phyloP scores from a whole-genome alignment of 345 rosid genomes.

The Jatropha curcas region DNA sequence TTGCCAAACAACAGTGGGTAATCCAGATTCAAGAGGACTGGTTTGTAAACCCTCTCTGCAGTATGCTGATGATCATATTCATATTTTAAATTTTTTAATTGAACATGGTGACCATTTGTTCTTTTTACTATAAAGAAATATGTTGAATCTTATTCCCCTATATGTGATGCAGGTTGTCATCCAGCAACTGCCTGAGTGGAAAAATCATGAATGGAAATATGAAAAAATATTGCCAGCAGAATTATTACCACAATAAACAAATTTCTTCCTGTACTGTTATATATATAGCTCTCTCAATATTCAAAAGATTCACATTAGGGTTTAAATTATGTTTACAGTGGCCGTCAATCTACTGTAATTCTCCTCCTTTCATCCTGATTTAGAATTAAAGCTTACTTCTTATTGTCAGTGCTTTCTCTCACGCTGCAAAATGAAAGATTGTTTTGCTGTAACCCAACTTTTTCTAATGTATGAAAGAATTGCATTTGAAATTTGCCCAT shows the following conservation, averaged over 20 bases:
- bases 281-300: neutral
- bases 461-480: neutral
- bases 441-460: too few relatives aligned
- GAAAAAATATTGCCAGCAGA: slow-evolving; percentile 27
- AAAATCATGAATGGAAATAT: slow-evolving; percentile 82
- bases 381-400: too few relatives aligned
- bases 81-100: neutral
- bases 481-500: neutral
- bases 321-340: too few relatives aligned
- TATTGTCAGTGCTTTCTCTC: too few relatives aligned
- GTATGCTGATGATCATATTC: neutral
- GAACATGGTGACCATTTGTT: neutral
- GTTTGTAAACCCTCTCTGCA: slow-evolving; percentile 42
- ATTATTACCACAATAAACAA: neutral
- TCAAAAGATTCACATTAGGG: too few relatives aligned
- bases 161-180: slow-evolving; percentile 61
- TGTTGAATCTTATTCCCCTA: too few relatives aligned
- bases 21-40: slow-evolving; percentile 73
- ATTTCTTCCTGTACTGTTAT: neutral
- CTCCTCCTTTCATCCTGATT: too few relatives aligned
- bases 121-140: too few relatives aligned
- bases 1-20: slow-evolving; percentile 84
- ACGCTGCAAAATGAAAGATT: too few relatives aligned
- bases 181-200: slow-evolving; percentile 95
- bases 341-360: too few relatives aligned